phyloP scores from a whole-genome alignment of 345 rosid genomes.

The Bretschneidera sinensis region DNA sequence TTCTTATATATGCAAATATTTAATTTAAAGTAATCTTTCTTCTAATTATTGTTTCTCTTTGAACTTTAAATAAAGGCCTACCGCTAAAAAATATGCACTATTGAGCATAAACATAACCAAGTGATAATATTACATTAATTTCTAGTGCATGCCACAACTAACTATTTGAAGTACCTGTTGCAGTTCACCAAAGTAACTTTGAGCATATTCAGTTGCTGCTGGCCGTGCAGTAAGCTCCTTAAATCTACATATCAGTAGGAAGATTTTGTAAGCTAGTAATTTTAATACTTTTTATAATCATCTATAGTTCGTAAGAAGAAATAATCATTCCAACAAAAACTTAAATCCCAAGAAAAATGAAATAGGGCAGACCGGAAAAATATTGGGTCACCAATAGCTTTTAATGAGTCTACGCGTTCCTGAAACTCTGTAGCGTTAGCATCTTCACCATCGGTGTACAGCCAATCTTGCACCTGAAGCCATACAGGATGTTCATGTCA shows the following conservation, averaged over 20 bases:
- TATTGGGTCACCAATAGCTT: conserved; percentile 72
- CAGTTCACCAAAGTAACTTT: conserved; percentile 51
- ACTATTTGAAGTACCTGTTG: conserved; percentile 50
- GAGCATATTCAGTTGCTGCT: conserved; percentile 55
- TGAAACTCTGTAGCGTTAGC: conserved; percentile 73
- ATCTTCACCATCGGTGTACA: conserved; percentile 95
- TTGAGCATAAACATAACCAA: not conserved
- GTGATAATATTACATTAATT: too few species aligned
- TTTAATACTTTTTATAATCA: not conserved
- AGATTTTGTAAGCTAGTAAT: conserved; percentile 3
- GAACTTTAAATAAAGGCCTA: too few species aligned
- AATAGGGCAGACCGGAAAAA: conserved; percentile 53
- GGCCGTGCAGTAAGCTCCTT: conserved; percentile 87
- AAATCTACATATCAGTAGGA: conserved; percentile 33
- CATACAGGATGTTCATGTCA: conserved; percentile 8
- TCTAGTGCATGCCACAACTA: too few species aligned
- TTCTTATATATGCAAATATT: too few species aligned
- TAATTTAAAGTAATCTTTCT: too few species aligned
- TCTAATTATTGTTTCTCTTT: too few species aligned
- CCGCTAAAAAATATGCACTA: conserved; percentile 8
- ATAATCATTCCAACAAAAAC: not conserved
- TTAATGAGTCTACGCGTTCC: conserved; percentile 60
- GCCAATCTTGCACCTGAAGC: conserved; percentile 96
- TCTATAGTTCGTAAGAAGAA: not conserved
- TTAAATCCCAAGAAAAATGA: too few species aligned